Evolutionary conservation across 192 early-diverging fungal species (phyloP), one percentile per base, ranked within the genome.

Genomic region (Mycoemilia scoparia): DNA sequence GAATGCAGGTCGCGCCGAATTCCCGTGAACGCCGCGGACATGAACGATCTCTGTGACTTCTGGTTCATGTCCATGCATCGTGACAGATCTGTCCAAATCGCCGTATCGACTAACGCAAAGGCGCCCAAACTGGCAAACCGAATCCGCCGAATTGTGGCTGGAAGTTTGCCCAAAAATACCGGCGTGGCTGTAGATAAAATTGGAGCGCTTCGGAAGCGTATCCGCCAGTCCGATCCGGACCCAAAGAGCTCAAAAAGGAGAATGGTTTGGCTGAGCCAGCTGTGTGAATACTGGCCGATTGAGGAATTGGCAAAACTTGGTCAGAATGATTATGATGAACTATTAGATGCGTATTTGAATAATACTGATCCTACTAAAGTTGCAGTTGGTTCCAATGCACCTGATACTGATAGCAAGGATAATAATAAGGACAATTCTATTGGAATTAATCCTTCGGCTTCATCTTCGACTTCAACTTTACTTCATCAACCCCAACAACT

Each of bases 11-110:
- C 37, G 24, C 64, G 51, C 20, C 62, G 78, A n/a, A 86, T 87
- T 19, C 87, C 85, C 3, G 84, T 90, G 16, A 90, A 95, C 45
- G 84, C 82, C 13, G 87, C 89, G 0, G 89, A 90, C 44, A 78
- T 90, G 19, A 87, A 87, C 13, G 74, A 77, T 7, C 46, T 82
- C 39, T 95, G 87, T 47, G 84, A 88, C 41, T 95, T 95, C 57
- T 90, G 79, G 57, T 88, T 95, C 55, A 82, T 87, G 61, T 80
- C 81, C 20, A 76, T 76, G 15, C 72, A 81, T 45, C 54, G 82
- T 13, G 80, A 87, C 34, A 71, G 77, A 36, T 75, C 77, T 23
- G 60, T 89, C n/a, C 87, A 92, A 46, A 73, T 95, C 38, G 84
- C 78, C 3, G 79, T 95, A 10, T 81, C 78, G 19, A 87, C 86